Percentiles rank a stretch among this genome's conserved stretches.
phyloP scores from a whole-genome alignment of 2,329 filamentous ascomycete species.

The Rutstroemia sp. region DNA sequence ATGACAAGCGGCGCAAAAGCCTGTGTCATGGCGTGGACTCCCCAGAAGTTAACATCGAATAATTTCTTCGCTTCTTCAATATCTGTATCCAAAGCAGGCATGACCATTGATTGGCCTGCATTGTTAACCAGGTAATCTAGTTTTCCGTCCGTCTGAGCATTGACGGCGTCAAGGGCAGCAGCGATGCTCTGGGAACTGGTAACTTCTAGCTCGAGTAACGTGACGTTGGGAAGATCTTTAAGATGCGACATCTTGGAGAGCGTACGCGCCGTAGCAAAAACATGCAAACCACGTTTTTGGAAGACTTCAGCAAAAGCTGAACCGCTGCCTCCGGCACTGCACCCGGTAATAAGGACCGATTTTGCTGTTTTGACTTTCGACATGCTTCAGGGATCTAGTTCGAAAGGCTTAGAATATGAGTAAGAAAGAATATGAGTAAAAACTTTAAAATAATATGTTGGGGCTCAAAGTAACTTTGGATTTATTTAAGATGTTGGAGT shows the following conservation, averaged over 20 bases:
- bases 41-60: constrained; percentile 30
- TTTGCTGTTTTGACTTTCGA: not conserved
- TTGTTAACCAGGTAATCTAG: constrained; percentile 39
- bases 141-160: constrained; percentile 31
- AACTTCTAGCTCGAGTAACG: constrained; percentile 35
- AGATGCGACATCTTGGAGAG: constrained; percentile 28
- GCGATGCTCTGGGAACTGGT: constrained; percentile 30
- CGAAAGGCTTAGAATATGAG: no score
- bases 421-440: no score
- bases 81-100: constrained; percentile 26
- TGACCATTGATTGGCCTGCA: constrained; percentile 27
- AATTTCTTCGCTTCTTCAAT: constrained; percentile 25
- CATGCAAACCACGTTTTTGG: constrained; percentile 29
- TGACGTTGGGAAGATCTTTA: constrained; percentile 29
- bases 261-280: constrained; percentile 33
- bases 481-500: no score
- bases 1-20: constrained; percentile 29
- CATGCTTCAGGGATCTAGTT: no score
- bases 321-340: constrained; percentile 33
- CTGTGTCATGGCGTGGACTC: constrained; percentile 29
- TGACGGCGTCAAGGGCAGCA: constrained; percentile 26
- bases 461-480: no score
- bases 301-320: constrained; percentile 32
- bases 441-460: no score
- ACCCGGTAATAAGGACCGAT: constrained; percentile 32